Conservation (phyloP, 768 basidiomycete species). For the Lactarius akahatsu region DNA sequence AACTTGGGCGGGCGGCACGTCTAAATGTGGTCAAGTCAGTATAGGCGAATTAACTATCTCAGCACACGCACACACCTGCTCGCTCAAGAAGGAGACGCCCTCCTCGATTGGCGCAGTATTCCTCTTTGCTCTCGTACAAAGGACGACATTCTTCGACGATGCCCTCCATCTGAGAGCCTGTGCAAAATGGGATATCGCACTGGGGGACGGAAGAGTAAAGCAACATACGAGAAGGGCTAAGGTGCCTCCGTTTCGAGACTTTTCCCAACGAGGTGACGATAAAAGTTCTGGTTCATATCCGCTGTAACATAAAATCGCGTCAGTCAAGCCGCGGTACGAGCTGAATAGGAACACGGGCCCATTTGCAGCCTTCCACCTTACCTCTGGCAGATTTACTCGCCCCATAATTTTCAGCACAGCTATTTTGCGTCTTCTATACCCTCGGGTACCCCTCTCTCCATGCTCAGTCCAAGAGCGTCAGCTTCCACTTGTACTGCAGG, state of each 20-base stretch:
- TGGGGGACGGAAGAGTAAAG: neutral
- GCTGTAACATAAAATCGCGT: constrained; percentile 38
- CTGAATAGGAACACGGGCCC: constrained; percentile 47
- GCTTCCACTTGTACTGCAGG: constrained; percentile 47
- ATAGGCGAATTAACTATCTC: neutral
- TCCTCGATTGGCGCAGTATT: constrained; percentile 58
- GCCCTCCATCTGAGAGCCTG: constrained; percentile 66
- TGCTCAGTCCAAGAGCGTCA: constrained; percentile 36
- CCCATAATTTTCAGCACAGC: constrained; percentile 73
- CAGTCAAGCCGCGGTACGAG: neutral
- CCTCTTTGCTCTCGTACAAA: constrained; percentile 33
- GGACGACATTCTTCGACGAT: constrained; percentile 31
- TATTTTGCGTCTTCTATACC: constrained; percentile 39
- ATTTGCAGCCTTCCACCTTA: constrained; percentile 75
- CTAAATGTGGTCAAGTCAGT: constrained; percentile 37
- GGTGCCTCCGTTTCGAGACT: constrained; percentile 79
- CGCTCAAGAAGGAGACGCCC: constrained; percentile 56
- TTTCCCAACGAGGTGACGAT: constrained; percentile 58
- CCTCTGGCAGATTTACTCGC: constrained; percentile 77
- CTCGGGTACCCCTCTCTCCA: constrained; percentile 27
- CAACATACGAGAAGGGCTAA: constrained; percentile 74
- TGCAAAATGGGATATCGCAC: neutral
- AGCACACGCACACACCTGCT: constrained; percentile 52
- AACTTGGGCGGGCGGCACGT: constrained; percentile 65
- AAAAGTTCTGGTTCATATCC: constrained; percentile 62